These are phyloP conservation scores for Fraxinus ornus DNA, from an alignment of 305 asterid species.

Conservation along the genomic window DNA sequence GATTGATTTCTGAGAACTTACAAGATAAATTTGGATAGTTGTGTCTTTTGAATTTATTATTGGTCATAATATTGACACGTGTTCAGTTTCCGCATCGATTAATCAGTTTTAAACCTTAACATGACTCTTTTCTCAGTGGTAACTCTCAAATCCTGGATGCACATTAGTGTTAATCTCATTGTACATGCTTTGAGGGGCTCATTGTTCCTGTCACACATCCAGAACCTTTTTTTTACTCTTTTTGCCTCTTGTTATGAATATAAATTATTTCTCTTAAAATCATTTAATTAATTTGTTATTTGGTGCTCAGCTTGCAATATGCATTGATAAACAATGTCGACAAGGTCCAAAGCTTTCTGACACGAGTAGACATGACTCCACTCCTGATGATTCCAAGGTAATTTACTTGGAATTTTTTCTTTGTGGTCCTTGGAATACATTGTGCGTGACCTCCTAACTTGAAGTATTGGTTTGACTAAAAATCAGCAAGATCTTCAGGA, in stretches of 20 bases:
- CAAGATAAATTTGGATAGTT: background rate
- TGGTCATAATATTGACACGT: background rate
- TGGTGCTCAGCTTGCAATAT: constrained; percentile 70
- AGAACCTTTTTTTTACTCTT: background rate
- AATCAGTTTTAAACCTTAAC: background rate
- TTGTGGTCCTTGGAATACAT: constrained; percentile 19
- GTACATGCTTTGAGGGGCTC: background rate
- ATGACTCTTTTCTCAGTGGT: background rate
- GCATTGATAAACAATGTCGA: constrained; percentile 60
- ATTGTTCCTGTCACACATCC: background rate
- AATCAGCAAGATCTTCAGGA: constrained; percentile 43
- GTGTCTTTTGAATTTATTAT: constrained; percentile 1
- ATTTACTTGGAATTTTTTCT: constrained; percentile 26
- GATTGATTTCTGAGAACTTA: background rate
- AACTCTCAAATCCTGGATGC: background rate
- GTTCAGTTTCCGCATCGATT: background rate
- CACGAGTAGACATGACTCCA: constrained; percentile 33
- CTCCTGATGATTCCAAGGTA: constrained; percentile 41
- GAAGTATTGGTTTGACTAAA: constrained; percentile 22
- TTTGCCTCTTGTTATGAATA: background rate
- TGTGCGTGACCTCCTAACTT: constrained; percentile 15
- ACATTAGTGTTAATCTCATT: background rate
- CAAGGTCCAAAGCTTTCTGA: constrained; percentile 41
- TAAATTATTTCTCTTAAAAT: background rate
- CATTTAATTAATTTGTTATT: constrained; percentile 5